Evolutionary conservation across 2,329 filamentous ascomycete genomes (phyloP).

Genomic region (Dactylonectria macrodidyma): DNA sequence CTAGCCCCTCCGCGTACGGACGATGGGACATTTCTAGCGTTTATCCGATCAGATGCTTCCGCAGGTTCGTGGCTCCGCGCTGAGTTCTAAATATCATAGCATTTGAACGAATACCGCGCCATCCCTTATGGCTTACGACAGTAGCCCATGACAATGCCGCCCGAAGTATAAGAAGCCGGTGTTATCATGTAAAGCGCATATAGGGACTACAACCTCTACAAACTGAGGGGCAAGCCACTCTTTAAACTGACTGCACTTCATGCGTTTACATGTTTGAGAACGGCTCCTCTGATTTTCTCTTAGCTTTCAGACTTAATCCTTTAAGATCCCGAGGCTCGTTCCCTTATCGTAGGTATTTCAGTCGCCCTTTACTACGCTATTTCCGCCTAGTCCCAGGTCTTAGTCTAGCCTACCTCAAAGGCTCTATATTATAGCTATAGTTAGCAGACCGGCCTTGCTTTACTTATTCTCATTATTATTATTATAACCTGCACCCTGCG

Average conservation of each 20-base stretch:
- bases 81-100: neutral
- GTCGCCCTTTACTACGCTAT: constrained; percentile 32
- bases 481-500: constrained; percentile 27
- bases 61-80: neutral
- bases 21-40: neutral
- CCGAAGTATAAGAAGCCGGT: neutral
- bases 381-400: constrained; percentile 27
- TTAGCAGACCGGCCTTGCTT: constrained; percentile 25
- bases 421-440: constrained; percentile 31
- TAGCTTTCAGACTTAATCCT: constrained; percentile 23
- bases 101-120: neutral
- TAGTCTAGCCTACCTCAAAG: constrained; percentile 30
- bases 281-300: constrained; percentile 63
- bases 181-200: neutral
- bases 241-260: neutral
- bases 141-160: neutral
- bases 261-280: constrained; percentile 54
- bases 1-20: neutral
- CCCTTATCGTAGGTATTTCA: constrained; percentile 23
- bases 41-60: neutral
- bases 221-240: neutral
- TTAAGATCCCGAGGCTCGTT: constrained; percentile 27
- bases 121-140: neutral
- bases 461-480: constrained; percentile 19
- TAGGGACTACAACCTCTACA: neutral